Evolutionary conservation across 768 basidiomycete species (phyloP).

Genomic region (Symmetrospora coprosmae): DNA sequence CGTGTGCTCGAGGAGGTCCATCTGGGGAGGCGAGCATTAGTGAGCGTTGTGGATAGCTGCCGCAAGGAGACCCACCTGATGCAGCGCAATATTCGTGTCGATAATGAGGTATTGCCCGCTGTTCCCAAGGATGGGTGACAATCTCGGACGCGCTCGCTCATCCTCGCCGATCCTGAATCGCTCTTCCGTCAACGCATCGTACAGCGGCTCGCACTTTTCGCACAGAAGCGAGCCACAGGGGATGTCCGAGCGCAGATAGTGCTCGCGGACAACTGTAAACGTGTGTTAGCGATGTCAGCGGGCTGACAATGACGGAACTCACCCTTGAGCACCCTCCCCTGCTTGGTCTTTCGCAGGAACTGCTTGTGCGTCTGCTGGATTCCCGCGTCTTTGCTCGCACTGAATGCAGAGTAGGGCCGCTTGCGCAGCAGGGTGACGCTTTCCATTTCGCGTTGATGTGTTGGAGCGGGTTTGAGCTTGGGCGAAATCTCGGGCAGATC

Average conservation of each 20-base stretch:
- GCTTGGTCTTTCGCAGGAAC: conserved; percentile 89
- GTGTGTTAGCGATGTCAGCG: neutral
- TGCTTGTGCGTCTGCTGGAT: conserved; percentile 39
- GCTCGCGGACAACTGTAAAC: conserved; percentile 59
- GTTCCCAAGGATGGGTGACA: conserved; percentile 20
- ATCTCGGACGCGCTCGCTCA: conserved; percentile 16
- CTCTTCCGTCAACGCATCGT: conserved; percentile 36
- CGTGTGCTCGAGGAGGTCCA: conserved; percentile 78
- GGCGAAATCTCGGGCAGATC: no score
- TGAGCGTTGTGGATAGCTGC: neutral
- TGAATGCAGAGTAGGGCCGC: neutral
- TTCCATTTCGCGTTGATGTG: no score
- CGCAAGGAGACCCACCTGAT: conserved; percentile 48
- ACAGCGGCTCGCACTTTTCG: conserved; percentile 44
- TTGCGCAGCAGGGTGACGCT: neutral
- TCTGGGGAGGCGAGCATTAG: conserved; percentile 43
- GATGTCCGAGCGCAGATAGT: conserved; percentile 85
- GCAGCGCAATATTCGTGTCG: conserved; percentile 87
- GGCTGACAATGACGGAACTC: conserved; percentile 20
- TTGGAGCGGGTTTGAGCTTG: no score
- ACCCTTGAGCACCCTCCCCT: conserved; percentile 91
- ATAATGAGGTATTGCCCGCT: conserved; percentile 61
- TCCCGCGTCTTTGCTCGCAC: neutral
- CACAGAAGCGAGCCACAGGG: conserved; percentile 67
- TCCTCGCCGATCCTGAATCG: neutral